Conservation (phyloP, 164 flowering plant genomes). For the Vitis rotundifolia region DNA sequence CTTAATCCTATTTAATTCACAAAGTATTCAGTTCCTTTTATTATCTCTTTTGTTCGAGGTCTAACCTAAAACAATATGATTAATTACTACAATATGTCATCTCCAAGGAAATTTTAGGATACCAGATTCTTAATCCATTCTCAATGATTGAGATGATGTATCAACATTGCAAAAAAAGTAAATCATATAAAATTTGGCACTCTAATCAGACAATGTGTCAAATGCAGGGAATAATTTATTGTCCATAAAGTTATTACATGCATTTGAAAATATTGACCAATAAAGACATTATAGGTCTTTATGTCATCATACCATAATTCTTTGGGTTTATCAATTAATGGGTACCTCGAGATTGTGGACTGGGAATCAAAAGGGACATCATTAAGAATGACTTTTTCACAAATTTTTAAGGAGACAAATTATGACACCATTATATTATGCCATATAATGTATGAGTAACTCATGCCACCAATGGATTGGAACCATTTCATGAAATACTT, state of each 20-base stretch:
- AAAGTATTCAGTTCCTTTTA: too few species aligned
- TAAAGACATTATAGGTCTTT: constrained; percentile 3
- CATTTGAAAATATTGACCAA: neutral
- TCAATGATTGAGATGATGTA: neutral
- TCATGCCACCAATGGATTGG: constrained; percentile 1
- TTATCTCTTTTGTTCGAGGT: too few species aligned
- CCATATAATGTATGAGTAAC: constrained; percentile 10
- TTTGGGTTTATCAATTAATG: constrained; percentile 13
- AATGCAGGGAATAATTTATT: constrained; percentile 20
- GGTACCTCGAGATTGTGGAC: constrained; percentile 10
- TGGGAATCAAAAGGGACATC: constrained; percentile 6
- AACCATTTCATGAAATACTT: neutral
- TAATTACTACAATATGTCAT: too few species aligned
- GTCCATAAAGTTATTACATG: constrained; percentile 12
- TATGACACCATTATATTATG: constrained; percentile 6
- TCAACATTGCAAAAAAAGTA: neutral
- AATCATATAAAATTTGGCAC: neutral
- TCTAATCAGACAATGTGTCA: neutral
- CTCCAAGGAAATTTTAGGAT: too few species aligned
- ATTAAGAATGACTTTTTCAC: constrained; percentile 2
- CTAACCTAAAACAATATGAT: too few species aligned
- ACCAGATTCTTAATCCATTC: too few species aligned
- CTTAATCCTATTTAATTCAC: too few species aligned
- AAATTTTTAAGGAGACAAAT: constrained; percentile 14
- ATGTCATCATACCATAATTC: constrained; percentile 5